Evolutionary conservation across 768 basidiomycete genomes (phyloP).

Genomic region (Calvatia gigantea): DNA sequence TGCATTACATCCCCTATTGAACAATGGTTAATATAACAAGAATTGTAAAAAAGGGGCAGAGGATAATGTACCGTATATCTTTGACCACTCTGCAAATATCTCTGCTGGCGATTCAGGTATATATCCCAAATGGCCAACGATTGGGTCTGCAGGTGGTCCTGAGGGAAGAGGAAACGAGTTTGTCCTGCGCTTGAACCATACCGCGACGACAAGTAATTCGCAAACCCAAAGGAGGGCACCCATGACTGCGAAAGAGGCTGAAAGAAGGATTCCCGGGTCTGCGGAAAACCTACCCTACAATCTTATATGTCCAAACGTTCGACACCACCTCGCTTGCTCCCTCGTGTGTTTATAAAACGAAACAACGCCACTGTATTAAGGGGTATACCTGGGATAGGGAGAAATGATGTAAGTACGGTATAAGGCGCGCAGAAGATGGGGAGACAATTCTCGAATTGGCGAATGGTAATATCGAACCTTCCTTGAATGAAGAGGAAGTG

Average conservation of each 20-base stretch:
- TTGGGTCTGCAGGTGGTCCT: neutral
- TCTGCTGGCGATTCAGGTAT: neutral
- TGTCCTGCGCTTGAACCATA: neutral
- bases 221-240: neutral
- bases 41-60: neutral
- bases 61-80: neutral
- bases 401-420: too few relatives aligned
- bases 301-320: too few relatives aligned
- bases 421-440: too few relatives aligned
- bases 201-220: neutral
- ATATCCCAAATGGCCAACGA: neutral
- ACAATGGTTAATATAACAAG: neutral
- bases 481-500: too few relatives aligned
- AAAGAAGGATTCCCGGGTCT: neutral
- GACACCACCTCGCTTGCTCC: too few relatives aligned
- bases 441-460: too few relatives aligned
- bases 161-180: constrained; percentile 1
- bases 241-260: neutral
- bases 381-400: too few relatives aligned
- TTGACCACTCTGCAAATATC: constrained; percentile 5
- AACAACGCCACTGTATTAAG: too few relatives aligned
- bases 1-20: constrained; percentile 3
- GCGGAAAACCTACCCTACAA: neutral
- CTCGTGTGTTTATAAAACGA: too few relatives aligned
- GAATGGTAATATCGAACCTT: too few relatives aligned